Conservation (phyloP, 2,329 filamentous ascomycete species). For the Sporothrix curviconia region DNA sequence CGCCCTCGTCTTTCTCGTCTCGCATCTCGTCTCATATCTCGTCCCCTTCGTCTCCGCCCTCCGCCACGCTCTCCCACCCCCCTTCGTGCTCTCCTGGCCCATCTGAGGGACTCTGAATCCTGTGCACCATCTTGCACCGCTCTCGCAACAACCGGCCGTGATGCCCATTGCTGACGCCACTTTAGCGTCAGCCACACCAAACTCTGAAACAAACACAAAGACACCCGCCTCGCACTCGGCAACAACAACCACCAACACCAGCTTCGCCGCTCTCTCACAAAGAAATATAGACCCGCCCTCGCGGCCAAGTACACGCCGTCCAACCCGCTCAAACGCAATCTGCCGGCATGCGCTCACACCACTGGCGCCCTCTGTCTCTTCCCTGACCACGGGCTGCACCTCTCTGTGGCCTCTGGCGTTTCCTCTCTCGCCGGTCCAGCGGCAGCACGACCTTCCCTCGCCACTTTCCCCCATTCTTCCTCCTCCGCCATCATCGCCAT, state of each 20-base stretch:
- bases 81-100: too few relatives aligned
- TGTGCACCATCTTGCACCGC: constrained; percentile 13
- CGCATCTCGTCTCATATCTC: background rate
- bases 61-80: too few relatives aligned
- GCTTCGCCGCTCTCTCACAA: constrained; percentile 6
- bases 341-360: background rate
- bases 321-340: background rate
- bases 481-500: too few relatives aligned
- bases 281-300: background rate
- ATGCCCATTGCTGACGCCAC: constrained; percentile 15
- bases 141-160: constrained; percentile 3
- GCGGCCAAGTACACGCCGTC: background rate
- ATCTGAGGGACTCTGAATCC: too few relatives aligned
- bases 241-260: background rate
- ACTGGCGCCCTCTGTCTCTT: constrained; percentile 13
- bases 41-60: background rate
- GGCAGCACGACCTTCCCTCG: background rate
- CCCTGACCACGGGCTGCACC: too few relatives aligned
- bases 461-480: constrained; percentile 9
- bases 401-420: too few relatives aligned
- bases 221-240: too few relatives aligned
- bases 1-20: background rate
- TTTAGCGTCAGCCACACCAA: background rate
- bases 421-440: constrained; percentile 14
- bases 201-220: too few relatives aligned